Evolutionary conservation across 1,284 basidiomycete genomes (phyloP), one percentile per base, ranked within the genome.

Genomic region (Tranzscheliella williamsii): DNA sequence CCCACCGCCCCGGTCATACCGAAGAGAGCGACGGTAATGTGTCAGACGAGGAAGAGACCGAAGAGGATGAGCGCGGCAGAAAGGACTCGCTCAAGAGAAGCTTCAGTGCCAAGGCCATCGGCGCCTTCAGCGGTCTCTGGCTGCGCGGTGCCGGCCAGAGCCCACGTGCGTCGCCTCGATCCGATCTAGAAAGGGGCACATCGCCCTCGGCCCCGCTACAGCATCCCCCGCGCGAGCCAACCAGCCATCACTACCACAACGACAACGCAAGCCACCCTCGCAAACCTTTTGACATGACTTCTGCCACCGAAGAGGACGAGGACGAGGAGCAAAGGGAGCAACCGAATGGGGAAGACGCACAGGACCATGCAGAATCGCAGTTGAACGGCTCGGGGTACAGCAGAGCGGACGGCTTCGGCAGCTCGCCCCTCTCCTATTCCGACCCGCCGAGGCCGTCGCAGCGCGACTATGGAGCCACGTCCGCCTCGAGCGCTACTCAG

Each of bases 41-140:
- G 2, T 64, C 66, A 1, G 67, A 72, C 38, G 60, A 68, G 23
- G 69, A 72, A 27, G 54, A 66, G 26, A 57, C 52, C 23, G 67
- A 67, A 22, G 54, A 50, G 11, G 61, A 70, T 11, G 60, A 55
- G n/a, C 45, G 49, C 24, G 48, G 46, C 26, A 5, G 23, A 5
- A 41, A 49, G 37, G 37, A 38, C 8, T 22, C 45, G 0, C 44
- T 64, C 45, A 65, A 66, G 20, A 46, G 63, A 20, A 68, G 66
- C 50, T 66, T 68, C 38, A 62, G 60, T 17, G 55, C 61, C 18
- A 61, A 60, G 33, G 63, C 66, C 35, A 55, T 60, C 40, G 44
- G 46, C 30, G 61, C 56, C 9, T 64, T 69, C 42, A 55, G 43
- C 22, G 68, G 68, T 5, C 51, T 70, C 16, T 71, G 68, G 68